These are phyloP conservation scores for Ophiostoma australiae DNA, from an alignment of 2,329 filamentous ascomycete genomes.

Conservation along the genomic window DNA sequence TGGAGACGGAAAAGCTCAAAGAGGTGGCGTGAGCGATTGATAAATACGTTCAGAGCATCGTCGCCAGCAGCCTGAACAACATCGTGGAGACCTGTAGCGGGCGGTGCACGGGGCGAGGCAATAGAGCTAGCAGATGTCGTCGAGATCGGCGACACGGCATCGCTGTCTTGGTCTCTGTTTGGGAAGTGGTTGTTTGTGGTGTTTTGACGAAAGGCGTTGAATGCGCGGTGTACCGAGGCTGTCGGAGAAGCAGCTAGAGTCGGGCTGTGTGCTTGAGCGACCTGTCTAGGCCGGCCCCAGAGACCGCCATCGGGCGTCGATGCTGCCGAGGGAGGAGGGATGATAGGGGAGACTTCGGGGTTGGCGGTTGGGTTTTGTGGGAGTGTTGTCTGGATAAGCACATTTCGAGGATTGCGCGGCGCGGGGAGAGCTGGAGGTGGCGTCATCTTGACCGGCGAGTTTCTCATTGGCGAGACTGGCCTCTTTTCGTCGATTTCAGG, in stretches of 20 bases:
- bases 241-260: slow-evolving; percentile 32
- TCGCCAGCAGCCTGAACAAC: slow-evolving; percentile 43
- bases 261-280: slow-evolving; percentile 39
- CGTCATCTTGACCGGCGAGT: slow-evolving; percentile 18
- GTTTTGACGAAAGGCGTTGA: slow-evolving; percentile 30
- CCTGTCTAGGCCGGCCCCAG: slow-evolving; percentile 23
- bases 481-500: slow-evolving; percentile 27
- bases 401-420: slow-evolving; percentile 18
- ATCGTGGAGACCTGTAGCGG: slow-evolving; percentile 36
- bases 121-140: slow-evolving; percentile 16
- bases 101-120: slow-evolving; percentile 17
- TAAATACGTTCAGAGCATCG: slow-evolving; percentile 66
- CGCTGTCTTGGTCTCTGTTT: slow-evolving; percentile 27
- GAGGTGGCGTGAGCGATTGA: slow-evolving; percentile 64
- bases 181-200: slow-evolving; percentile 28
- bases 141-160: slow-evolving; percentile 14
- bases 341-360: slow-evolving; percentile 20
- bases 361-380: slow-evolving; percentile 3
- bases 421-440: slow-evolving; percentile 22
- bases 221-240: slow-evolving; percentile 31
- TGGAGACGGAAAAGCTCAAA: slow-evolving; percentile 72
- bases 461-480: slow-evolving; percentile 1
- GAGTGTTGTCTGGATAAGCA: slow-evolving; percentile 10
- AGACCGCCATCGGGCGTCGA: slow-evolving; percentile 23
- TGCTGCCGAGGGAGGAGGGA: slow-evolving; percentile 17